Base-by-base conservation (phyloP, 1,284 basidiomycete species). In the Meira miltonrushii region DNA sequence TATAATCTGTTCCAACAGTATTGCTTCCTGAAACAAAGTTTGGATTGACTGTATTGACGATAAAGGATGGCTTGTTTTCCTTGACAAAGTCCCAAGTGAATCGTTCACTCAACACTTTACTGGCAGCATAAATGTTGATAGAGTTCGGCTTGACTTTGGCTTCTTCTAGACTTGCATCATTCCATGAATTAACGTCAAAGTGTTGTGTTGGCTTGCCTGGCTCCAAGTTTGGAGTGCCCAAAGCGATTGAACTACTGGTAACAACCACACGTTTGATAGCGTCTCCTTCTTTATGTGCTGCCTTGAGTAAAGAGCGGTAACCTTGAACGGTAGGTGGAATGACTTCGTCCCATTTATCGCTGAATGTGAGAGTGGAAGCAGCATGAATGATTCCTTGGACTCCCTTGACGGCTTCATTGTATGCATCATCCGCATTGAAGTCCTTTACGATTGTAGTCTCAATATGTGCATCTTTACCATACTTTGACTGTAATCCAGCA, bases 71-170 rank as follows among this genome's bases (percentile, higher is more conserved):
- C 44, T 63, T 57, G 8, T 43, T 48, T 44, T 69, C 66, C 40
- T 61, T 49, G 2, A 67, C 53, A 33, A 71, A 75, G 51, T 72
- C 66, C 59, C 60, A 73, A 5, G 72, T 71, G 4, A 68, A 67
- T 57, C 70, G 63, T 57, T 75, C 72, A 19, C 71, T 69, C 3
- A 75, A 59, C 60, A 67, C 67, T 57, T 75, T 75, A 58, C 64
- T 67, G 40, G 64, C 69, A 2, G 60, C 63, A 61, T 75, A 75
- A 12, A 48, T 23, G 21, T 48, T 48, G 2, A 48, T 17, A 3
- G 17, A 2, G 25, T 48, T 23, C 5, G 46, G 46, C 17, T 25
- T 48, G 5, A 23, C 25, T 25, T 21, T 19, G 2, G 46, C 17
- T 21, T 15, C 46, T 25, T 48, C 17, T 23, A 48, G 7, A 13